Conservation (phyloP, 192 early-diverging fungal species). For the Podochytrium sp. region DNA sequence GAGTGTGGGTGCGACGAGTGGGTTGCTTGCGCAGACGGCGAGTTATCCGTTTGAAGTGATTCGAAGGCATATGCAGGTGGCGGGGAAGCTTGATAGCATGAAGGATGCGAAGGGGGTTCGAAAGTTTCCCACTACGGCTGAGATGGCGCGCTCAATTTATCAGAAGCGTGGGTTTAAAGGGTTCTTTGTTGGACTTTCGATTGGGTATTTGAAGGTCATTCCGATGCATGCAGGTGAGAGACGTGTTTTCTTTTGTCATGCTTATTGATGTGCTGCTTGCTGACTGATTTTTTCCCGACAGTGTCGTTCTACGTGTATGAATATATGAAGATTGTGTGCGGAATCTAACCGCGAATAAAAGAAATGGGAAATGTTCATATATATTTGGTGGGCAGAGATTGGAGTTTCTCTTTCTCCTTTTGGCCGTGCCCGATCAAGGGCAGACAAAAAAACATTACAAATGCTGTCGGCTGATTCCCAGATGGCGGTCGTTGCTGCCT, state of each 20-base stretch:
- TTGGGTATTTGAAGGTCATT: constrained; percentile 94
- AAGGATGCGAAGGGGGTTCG: neutral
- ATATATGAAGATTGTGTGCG: constrained; percentile 64
- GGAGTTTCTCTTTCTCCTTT: too few relatives aligned
- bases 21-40: constrained; percentile 80
- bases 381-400: too few relatives aligned
- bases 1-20: constrained; percentile 80
- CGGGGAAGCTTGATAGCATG: constrained; percentile 31
- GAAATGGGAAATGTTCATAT: too few relatives aligned
- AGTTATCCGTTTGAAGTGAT: constrained; percentile 95
- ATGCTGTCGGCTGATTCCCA: too few relatives aligned
- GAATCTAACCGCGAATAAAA: too few relatives aligned
- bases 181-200: constrained; percentile 96
- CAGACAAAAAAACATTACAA: too few relatives aligned
- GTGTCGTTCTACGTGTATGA: constrained; percentile 89
- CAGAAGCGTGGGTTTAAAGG: constrained; percentile 71
- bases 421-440: too few relatives aligned
- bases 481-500: neutral
- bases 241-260: neutral
- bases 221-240: constrained; percentile 77
- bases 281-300: constrained; percentile 16
- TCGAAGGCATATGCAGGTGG: constrained; percentile 64
- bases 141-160: constrained; percentile 71
- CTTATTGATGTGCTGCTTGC: neutral
- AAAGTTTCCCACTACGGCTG: constrained; percentile 41